phyloP scores from a whole-genome alignment of 306 rosid genomes.

The Quercus bicolor region DNA sequence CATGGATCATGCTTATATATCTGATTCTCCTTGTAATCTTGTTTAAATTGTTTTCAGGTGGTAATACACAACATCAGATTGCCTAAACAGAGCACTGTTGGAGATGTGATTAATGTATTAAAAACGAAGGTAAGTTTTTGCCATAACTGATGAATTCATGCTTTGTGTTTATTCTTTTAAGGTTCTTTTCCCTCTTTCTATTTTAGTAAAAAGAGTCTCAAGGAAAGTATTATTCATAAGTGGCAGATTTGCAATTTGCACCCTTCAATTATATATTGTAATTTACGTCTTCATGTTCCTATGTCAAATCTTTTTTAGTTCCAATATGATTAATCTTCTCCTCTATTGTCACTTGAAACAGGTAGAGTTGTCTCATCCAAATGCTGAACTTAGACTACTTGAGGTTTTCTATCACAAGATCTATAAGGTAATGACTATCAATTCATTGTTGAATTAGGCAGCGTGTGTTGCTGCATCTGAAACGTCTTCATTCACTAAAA shows the following conservation, averaged over 20 bases:
- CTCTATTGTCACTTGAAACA: conserved; percentile 25
- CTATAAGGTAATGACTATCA: conserved; percentile 58
- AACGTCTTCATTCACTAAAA: neutral
- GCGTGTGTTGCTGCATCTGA: neutral
- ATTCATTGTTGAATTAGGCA: neutral
- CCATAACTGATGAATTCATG: neutral
- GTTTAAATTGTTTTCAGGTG: conserved; percentile 43
- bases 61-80: conserved; percentile 69
- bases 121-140: conserved; percentile 49
- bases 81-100: conserved; percentile 75
- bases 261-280: neutral
- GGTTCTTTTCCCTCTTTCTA: neutral
- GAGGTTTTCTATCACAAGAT: conserved; percentile 96
- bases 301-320: neutral
- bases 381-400: conserved; percentile 82
- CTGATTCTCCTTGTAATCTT: conserved; percentile 8
- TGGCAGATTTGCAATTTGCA: neutral
- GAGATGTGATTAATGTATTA: conserved; percentile 65
- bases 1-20: neutral
- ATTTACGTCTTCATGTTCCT: neutral
- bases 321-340: neutral
- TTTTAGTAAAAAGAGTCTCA: neutral
- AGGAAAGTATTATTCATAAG: neutral
- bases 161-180: neutral
- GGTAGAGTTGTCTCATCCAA: conserved; percentile 84